Percentiles rank a stretch among this genome's conserved stretches.
Evolutionary conservation across 495 filamentous ascomycete species (phyloP).

Genomic region (Monascus purpureus): DNA sequence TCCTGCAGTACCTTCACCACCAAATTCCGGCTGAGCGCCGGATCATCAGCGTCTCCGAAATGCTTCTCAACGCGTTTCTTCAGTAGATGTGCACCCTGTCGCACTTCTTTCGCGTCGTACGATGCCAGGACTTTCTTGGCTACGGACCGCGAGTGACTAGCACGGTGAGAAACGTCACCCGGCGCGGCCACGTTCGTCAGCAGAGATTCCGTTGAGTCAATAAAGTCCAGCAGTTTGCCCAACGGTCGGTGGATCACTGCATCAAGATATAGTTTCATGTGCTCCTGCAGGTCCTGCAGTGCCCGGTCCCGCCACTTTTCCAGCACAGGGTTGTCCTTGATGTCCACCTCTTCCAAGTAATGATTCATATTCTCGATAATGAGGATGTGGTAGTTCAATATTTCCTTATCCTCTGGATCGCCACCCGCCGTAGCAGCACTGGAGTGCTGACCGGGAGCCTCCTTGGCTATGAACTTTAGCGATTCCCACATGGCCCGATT

Average conservation of each 20-base stretch:
- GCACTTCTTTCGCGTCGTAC: conserved; percentile 71
- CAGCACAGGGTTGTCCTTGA: conserved; percentile 57
- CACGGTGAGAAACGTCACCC: conserved; percentile 49
- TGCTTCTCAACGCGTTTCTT: conserved; percentile 91
- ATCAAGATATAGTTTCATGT: conserved; percentile 73
- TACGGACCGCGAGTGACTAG: conserved; percentile 61
- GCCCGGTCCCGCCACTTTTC: conserved; percentile 70
- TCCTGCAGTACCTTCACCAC: conserved; percentile 67
- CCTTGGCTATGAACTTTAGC: conserved; percentile 88
- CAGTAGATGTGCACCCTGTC: conserved; percentile 71
- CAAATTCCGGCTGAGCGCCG: conserved; percentile 50
- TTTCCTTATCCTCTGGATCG: conserved; percentile 84
- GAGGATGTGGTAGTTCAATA: conserved; percentile 89
- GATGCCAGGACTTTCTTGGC: conserved; percentile 73
- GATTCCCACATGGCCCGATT: conserved; percentile 96
- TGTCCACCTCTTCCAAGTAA: conserved; percentile 80
- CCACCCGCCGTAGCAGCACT: conserved; percentile 40
- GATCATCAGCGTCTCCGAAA: conserved; percentile 78
- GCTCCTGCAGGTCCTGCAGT: conserved; percentile 66
- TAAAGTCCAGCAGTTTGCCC: conserved; percentile 78
- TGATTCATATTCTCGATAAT: conserved; percentile 99
- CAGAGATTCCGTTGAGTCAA: conserved; percentile 68
- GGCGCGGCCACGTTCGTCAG: conserved; percentile 30
- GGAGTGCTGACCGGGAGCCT: conserved; percentile 50
- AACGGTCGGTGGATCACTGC: conserved; percentile 80